These are phyloP conservation scores for Verticillium klebahnii DNA, from an alignment of 2,329 filamentous ascomycete genomes.

Conservation along the genomic window DNA sequence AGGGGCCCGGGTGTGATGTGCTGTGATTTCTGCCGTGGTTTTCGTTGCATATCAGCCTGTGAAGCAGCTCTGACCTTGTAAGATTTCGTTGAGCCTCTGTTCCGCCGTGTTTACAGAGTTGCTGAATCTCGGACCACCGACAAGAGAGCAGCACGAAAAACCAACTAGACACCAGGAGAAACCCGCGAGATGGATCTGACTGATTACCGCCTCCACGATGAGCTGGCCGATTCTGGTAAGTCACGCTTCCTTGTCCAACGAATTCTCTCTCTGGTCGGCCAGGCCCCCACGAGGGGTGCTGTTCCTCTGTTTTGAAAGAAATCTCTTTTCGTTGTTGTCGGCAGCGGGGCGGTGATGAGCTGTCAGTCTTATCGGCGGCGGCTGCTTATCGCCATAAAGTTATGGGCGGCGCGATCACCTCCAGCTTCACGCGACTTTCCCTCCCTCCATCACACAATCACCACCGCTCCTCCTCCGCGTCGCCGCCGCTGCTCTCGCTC, in stretches of 20 bases:
- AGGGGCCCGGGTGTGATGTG: background rate
- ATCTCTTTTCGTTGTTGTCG: background rate
- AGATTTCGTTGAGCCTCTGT: background rate
- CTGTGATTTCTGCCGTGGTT: background rate
- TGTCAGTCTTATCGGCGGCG: background rate
- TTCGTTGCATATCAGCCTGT: background rate
- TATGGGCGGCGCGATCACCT: background rate
- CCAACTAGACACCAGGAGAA: background rate
- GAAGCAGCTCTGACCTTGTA: background rate
- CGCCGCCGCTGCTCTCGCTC: background rate
- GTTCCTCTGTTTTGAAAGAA: background rate
- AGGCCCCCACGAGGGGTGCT: background rate
- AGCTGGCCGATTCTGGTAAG: background rate
- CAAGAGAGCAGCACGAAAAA: background rate
- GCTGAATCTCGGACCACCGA: background rate
- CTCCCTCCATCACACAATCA: background rate
- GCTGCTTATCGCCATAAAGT: background rate
- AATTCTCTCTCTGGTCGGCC: background rate
- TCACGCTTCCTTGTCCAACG: background rate
- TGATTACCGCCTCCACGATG: background rate
- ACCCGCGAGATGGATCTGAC: background rate
- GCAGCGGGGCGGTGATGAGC: background rate
- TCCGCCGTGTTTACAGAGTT: background rate
- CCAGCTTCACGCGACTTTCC: background rate
- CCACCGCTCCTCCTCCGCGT: background rate